phyloP scores from a whole-genome alignment of 2,329 filamentous ascomycete species.

The Hymenoscyphus fructigenus region DNA sequence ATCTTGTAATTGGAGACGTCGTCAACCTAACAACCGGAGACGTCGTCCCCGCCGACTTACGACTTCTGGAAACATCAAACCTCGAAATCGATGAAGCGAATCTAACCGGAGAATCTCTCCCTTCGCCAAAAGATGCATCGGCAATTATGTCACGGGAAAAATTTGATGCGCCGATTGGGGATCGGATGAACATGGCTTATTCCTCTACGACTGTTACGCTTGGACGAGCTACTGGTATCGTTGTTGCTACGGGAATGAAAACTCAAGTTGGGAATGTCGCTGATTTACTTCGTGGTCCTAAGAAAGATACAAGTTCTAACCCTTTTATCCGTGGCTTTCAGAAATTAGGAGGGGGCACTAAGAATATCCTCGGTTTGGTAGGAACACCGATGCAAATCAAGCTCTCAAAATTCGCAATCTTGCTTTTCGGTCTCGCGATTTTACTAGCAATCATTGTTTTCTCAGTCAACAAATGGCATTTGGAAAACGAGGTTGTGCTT shows the following conservation, averaged over 20 bases:
- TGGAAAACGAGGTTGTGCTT: conserved; percentile 57
- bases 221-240: conserved; percentile 67
- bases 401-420: conserved; percentile 78
- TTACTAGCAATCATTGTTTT: conserved; percentile 62
- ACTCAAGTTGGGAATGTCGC: conserved; percentile 78
- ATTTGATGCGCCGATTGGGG: conserved; percentile 59
- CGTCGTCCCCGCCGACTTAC: conserved; percentile 68
- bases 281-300: conserved; percentile 57
- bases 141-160: conserved; percentile 44
- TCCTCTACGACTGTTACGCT: conserved; percentile 71
- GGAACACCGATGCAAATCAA: conserved; percentile 85
- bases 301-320: conserved; percentile 50
- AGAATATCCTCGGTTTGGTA: conserved; percentile 61
- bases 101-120: conserved; percentile 71
- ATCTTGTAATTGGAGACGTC: conserved; percentile 65
- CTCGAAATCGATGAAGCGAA: conserved; percentile 74
- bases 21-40: conserved; percentile 63
- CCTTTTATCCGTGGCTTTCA: conserved; percentile 47
- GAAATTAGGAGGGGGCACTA: conserved; percentile 44
- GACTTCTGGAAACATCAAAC: conserved; percentile 67
- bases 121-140: conserved; percentile 65
- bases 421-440: conserved; percentile 72
- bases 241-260: conserved; percentile 68
- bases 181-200: conserved; percentile 69
- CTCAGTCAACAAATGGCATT: conserved; percentile 53